Base-by-base conservation (phyloP, 805 yeast genomes). In the Priceomyces fermenticarens region DNA sequence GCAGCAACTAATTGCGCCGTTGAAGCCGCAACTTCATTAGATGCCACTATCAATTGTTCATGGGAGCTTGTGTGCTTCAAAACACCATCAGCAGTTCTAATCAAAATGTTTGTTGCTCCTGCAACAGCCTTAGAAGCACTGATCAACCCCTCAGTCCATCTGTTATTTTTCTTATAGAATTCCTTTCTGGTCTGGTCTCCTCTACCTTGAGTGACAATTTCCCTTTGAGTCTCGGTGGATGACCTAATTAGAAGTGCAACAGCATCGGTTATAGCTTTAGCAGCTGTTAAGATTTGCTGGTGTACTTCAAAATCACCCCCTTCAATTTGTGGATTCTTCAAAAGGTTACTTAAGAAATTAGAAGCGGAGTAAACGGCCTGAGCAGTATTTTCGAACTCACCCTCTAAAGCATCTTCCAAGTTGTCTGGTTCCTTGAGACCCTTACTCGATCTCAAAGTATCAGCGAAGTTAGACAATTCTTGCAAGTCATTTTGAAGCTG, bases 1-100 rank as follows among this genome's bases (percentile, higher is more conserved):
- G 96, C 93, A 4, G 96, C 90, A 4, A 88, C 97, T 39, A 88
- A 73, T 67, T 88, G 97, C 2, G 91, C 95, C 1, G 96, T 88
- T 0, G 96, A 83, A 0, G 96, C 89, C 1, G 95, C 90, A 7
- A 88, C 96, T 58, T 88, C 95, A 53, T 86, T 87, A 1, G 95
- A 88, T 0, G 96, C 91, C 17, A 88, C 96, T 51, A 88, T 85
- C 44, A 88, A 75, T 63, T 88, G 86, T 57, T 88, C 96, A 42
- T 81, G 88, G 0, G 87, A 67, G 49, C 81, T 82, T n/a, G 62
- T 59, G 1, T 74, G 73, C 38, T 75, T 71, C 30, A 88, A 66
- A 12, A 87, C 88, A 13, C 95, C 93, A 63, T 88, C 93, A 0
- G 96, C 95, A n/a, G 88, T 84, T 44, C 78, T 78, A 44, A 88